phyloP scores from a whole-genome alignment of 208 protist species.

The Wallacemonas sp. region DNA sequence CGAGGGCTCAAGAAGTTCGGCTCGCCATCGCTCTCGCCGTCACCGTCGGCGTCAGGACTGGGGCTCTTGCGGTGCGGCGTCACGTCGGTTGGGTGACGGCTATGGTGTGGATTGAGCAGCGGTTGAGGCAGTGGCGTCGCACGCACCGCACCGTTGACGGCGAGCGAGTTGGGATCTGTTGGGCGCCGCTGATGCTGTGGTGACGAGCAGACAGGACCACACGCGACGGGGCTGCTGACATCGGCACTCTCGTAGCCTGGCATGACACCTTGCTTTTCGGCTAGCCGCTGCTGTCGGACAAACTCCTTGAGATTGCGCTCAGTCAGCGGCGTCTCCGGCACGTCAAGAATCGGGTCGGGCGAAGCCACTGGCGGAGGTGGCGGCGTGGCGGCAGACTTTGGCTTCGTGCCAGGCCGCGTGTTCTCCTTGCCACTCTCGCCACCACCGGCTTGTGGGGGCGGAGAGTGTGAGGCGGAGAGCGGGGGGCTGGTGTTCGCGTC shows the following conservation, averaged over 20 bases:
- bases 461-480: background rate
- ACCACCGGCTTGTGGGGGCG: too few species aligned
- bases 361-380: background rate
- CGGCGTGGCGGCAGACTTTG: background rate
- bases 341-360: too few species aligned
- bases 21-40: conserved; percentile 24
- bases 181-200: background rate
- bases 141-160: background rate
- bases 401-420: background rate
- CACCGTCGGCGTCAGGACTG: conserved; percentile 8
- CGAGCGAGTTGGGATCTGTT: conserved; percentile 10
- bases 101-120: background rate
- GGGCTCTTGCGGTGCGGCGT: background rate
- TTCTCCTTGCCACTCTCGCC: background rate
- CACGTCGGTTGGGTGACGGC: conserved; percentile 12
- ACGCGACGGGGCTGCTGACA: background rate
- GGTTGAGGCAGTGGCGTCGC: background rate
- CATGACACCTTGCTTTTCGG: conserved; percentile 6
- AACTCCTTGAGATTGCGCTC: background rate
- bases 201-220: background rate
- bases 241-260: background rate
- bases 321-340: background rate
- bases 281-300: conserved; percentile 2
- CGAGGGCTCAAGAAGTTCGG: background rate
- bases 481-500: background rate